phyloP scores from a whole-genome alignment of 768 basidiomycete genomes.

The Boletellus sp. region DNA sequence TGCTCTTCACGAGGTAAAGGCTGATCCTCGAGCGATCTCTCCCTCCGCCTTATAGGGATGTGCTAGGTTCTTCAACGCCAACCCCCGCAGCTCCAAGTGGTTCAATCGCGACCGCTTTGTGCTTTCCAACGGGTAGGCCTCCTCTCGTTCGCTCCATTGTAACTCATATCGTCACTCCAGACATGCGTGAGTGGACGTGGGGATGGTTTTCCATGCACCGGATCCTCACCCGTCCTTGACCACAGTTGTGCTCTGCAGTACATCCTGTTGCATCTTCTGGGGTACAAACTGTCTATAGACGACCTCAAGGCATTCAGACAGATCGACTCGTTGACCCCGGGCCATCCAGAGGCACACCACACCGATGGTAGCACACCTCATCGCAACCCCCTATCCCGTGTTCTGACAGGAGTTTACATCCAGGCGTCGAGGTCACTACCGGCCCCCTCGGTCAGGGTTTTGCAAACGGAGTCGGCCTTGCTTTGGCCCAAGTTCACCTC shows the following conservation, averaged over 20 bases:
- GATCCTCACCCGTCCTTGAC: conserved; percentile 6
- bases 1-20: conserved; percentile 69
- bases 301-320: conserved; percentile 95
- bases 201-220: neutral
- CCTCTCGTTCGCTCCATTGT: neutral
- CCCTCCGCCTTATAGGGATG: neutral
- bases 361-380: conserved; percentile 48
- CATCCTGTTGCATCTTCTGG: conserved; percentile 84
- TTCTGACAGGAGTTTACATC: conserved; percentile 7
- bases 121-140: conserved; percentile 83
- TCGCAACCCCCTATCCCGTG: neutral
- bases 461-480: conserved; percentile 89
- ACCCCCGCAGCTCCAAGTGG: conserved; percentile 89
- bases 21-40: neutral
- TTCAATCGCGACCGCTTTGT: conserved; percentile 97
- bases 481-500: conserved; percentile 89
- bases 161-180: conserved; percentile 34
- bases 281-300: conserved; percentile 88
- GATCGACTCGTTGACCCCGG: conserved; percentile 84
- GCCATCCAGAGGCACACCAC: conserved; percentile 81
- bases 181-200: conserved; percentile 58
- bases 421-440: conserved; percentile 87
- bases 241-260: conserved; percentile 90
- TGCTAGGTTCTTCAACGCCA: conserved; percentile 77
- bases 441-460: conserved; percentile 96